Evolutionary conservation across 202 grass and related monocot species (phyloP).

Genomic region (Bolboschoenoplectus hybrid): DNA sequence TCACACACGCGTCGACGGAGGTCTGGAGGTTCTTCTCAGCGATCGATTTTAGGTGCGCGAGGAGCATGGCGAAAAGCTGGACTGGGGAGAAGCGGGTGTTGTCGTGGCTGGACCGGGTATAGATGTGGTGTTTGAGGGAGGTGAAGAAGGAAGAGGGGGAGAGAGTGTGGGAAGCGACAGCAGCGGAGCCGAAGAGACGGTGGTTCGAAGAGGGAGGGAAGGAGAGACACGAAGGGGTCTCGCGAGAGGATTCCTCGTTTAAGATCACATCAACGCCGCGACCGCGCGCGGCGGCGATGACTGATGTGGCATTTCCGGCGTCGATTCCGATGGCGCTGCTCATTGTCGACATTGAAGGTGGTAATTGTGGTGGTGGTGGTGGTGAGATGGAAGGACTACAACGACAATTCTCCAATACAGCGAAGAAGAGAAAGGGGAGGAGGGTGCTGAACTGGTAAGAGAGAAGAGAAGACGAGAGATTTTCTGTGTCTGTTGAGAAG

Average conservation of each 20-base stretch:
- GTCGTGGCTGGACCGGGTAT: constrained; percentile 52
- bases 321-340: constrained; percentile 93
- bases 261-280: constrained; percentile 92
- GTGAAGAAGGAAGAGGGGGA: constrained; percentile 32
- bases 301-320: constrained; percentile 93
- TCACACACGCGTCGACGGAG: constrained; percentile 67
- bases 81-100: constrained; percentile 57
- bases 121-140: constrained; percentile 45
- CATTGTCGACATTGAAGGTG: background rate
- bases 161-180: constrained; percentile 28
- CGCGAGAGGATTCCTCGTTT: constrained; percentile 87
- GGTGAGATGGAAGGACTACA: background rate
- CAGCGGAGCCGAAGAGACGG: constrained; percentile 57
- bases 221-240: constrained; percentile 72
- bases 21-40: constrained; percentile 69
- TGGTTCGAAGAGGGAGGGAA: constrained; percentile 44
- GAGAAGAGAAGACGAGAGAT: background rate
- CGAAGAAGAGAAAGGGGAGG: constrained; percentile 28
- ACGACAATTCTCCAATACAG: constrained; percentile 26
- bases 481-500: too few relatives aligned
- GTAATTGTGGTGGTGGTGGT: background rate
- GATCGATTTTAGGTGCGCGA: constrained; percentile 66
- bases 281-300: constrained; percentile 67
- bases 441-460: background rate
- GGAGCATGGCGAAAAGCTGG: constrained; percentile 84